Base-by-base conservation (phyloP, 2,329 filamentous ascomycete genomes). In the Pestalotiopsis sp. region DNA sequence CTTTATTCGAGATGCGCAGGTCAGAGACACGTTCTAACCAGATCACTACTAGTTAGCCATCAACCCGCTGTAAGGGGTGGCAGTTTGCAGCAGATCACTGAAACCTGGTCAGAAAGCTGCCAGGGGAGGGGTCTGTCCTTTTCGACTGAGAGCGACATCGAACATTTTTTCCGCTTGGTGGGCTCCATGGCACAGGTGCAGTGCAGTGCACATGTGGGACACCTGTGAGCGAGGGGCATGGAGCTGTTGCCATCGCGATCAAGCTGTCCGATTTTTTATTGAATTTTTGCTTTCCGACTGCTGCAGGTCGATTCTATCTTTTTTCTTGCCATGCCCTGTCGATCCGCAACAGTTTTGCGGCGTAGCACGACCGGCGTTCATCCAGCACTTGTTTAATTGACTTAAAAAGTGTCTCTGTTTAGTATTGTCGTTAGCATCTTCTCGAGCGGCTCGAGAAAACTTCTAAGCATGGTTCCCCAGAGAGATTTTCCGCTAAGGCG, bases 401-500 rank as follows among this genome's bases (percentile, higher is more conserved):
- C 12, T 36, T 36, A 12, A 59, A 59, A 27, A 27, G 57, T 59
- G 57, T 39, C 27, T 39, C 17, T 63, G 60, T 41, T 63, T 23
- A 63, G 27, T 20, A 63, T 63, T n/a, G 17, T 52, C 45, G 45
- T 52, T 52, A 64, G 20, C 39, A 45, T 27, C 62, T 63, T 39
- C n/a, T 23, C 36, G 17, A 27, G 23, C 23, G 27, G 45, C 45
- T 52, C 45, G 45, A 52, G 49, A 66, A 64, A 38, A 25, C n/a
- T 27, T 61, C 64, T 64, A 27, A 67, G 67, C 69, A 70, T 73
- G 73, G 73, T 78, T 78, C 77, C 77, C 77, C 77, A 75, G 77
- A 78, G 75, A 74, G 76, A 78, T 78, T 77, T 75, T 72, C 77
- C 77, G 74, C 77, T 77, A 78, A 77, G 69, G 72, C 72, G 75